These are phyloP conservation scores for Protomyces inouyei DNA, from an alignment of 1,139 yeast species.

Conservation along the genomic window DNA sequence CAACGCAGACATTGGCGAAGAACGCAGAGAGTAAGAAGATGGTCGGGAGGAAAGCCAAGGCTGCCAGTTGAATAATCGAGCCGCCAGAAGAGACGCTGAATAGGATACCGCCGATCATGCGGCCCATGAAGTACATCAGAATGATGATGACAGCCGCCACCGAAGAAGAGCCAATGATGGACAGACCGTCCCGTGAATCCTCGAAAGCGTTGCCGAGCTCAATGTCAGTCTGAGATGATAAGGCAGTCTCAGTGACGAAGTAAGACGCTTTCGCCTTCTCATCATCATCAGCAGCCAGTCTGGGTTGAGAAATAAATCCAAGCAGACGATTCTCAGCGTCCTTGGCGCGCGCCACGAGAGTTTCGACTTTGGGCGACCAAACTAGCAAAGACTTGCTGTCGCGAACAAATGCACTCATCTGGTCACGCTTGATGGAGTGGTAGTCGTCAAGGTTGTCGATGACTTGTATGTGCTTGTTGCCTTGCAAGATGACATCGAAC, in stretches of 20 bases:
- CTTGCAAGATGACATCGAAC: constrained; percentile 26
- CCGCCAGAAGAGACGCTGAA: constrained; percentile 5
- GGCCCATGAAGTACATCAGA: not conserved
- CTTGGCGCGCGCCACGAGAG: constrained; percentile 23
- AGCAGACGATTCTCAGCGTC: not conserved
- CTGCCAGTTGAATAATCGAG: not conserved
- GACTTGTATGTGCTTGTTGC: constrained; percentile 30
- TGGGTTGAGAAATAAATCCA: not conserved
- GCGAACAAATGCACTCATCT: constrained; percentile 29
- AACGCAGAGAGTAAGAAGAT: constrained; percentile 12
- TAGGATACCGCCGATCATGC: not conserved
- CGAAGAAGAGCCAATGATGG: not conserved
- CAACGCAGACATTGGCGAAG: constrained; percentile 18
- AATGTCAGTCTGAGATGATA: not conserved
- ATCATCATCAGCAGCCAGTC: not conserved
- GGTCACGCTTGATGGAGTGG: constrained; percentile 28
- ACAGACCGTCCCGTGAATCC: not conserved
- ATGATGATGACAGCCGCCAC: constrained; percentile 3
- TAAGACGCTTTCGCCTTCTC: not conserved
- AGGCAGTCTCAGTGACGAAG: constrained; percentile 2
- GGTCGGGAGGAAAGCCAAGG: constrained; percentile 14
- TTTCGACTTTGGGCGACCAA: constrained; percentile 24
- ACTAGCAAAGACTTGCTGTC: constrained; percentile 27
- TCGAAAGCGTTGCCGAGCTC: not conserved
- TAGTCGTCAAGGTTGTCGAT: constrained; percentile 27